Evolutionary conservation across 2,329 filamentous ascomycete species (phyloP), one percentile per base, ranked within the genome.

Genomic region (Hirsutella rhossiliensis): DNA sequence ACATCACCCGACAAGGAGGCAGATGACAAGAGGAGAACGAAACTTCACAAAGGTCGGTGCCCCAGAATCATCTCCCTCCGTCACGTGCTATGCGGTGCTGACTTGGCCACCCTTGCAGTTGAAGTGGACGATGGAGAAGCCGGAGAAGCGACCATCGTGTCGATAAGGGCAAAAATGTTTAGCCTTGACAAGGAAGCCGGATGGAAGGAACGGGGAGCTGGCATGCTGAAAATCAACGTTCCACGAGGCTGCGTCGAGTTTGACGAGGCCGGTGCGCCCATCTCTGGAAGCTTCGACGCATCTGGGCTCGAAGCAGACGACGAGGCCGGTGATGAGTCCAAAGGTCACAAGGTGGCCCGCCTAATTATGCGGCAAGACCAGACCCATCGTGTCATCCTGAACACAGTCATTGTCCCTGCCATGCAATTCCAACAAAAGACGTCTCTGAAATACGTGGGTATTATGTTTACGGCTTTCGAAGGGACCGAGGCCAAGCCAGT

Each of bases 321-420:
- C 2, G 60, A 59, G 11, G 62, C 56, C 36, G 56, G 52, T 4
- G 54, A 52, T 18, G 57, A 50, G 2, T 41, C 46, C 8, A 49
- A 53, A 46, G 51, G 53, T 17, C 62, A 67, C 42, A 73, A 73
- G 50, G 68, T 77, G 45, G 73, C 82, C 20, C 83, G 90, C 37
- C 76, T 97, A 51, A 76, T 97, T 48, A 88, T 96, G 80, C 82
- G 90, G 17, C 87, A 94, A 52, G 89, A 96, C 56, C 87, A 88
- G 47, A 92, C 87, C 1, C 80, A 89, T 55, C 78, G 87, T 19
- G 80, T 97, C 43, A 81, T 95, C 48, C 70, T 97, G 42, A 97
- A 97, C 64, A 87, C 84, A 1, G 78, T 81, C 1, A 73, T 97
- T 47, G 76, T 87, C 47, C 82, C 85, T 45, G 77, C 80, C 5